Conservation (phyloP, 2,329 filamentous ascomycete genomes). For the Ophiostoma quercus region DNA sequence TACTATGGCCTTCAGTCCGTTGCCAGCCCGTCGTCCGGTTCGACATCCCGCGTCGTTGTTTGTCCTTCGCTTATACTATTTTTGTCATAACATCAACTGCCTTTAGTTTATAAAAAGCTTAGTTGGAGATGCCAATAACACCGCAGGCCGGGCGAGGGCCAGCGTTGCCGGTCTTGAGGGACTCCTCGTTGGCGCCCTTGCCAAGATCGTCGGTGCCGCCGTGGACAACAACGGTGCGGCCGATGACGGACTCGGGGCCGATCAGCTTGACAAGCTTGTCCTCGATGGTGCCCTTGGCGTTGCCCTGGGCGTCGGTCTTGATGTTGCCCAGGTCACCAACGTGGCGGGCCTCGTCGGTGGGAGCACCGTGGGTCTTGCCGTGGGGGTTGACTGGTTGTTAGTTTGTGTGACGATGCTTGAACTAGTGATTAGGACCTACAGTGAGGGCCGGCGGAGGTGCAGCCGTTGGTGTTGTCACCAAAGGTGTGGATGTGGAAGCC, state of each 20-base stretch:
- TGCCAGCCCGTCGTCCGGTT: neutral
- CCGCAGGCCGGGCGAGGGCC: conserved; percentile 91
- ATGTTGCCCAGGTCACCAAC: conserved; percentile 98
- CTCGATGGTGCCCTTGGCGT: conserved; percentile 70
- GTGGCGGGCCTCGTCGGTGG: conserved; percentile 76
- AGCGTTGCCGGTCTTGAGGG: conserved; percentile 97
- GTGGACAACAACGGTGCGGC: conserved; percentile 93
- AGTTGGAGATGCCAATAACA: conserved; percentile 83
- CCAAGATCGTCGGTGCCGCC: conserved; percentile 94
- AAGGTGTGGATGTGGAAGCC: conserved; percentile 99
- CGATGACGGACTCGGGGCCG: conserved; percentile 88
- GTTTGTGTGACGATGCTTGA: too few relatives aligned
- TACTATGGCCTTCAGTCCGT: neutral
- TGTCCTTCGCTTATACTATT: neutral
- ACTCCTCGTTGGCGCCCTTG: conserved; percentile 86
- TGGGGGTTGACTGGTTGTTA: conserved; percentile 76
- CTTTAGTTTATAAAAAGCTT: conserved; percentile 33
- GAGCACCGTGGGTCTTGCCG: conserved; percentile 86
- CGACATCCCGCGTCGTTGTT: too few relatives aligned
- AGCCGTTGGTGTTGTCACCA: conserved; percentile 99
- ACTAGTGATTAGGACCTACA: conserved; percentile 54
- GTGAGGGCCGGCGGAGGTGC: conserved; percentile 96
- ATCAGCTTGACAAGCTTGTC: conserved; percentile 94
- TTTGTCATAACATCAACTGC: neutral
- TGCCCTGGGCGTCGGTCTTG: conserved; percentile 89